phyloP scores from a whole-genome alignment of 1,284 basidiomycete species.

The Cronartium ribicola region DNA sequence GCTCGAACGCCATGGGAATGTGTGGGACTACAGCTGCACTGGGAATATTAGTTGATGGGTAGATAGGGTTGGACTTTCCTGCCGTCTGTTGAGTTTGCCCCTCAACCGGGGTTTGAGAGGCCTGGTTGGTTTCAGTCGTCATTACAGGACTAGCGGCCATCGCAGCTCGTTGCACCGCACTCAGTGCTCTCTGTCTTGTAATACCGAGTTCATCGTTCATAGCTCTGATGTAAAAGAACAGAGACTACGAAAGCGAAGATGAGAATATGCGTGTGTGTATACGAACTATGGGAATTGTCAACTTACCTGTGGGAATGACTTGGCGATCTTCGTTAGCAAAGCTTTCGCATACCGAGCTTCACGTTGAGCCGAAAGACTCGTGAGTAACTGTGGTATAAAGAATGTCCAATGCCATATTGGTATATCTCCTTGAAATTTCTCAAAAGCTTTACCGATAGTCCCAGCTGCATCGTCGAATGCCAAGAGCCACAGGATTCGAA shows the following conservation, averaged over 20 bases:
- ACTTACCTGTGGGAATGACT: slow-evolving; percentile 83
- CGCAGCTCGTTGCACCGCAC: slow-evolving; percentile 30
- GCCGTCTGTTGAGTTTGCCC: slow-evolving; percentile 28
- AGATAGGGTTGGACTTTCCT: not conserved
- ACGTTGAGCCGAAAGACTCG: slow-evolving; percentile 74
- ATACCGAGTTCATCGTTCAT: slow-evolving; percentile 71
- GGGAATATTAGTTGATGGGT: slow-evolving; percentile 50
- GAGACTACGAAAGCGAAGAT: slow-evolving; percentile 59
- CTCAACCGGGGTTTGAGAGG: not conserved
- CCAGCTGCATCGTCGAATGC: slow-evolving; percentile 77
- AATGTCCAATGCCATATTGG: slow-evolving; percentile 99
- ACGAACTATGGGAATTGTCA: not conserved
- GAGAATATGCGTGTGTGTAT: not conserved
- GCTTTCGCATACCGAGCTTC: slow-evolving; percentile 90
- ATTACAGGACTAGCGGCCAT: slow-evolving; percentile 42
- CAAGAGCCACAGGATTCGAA: slow-evolving; percentile 92
- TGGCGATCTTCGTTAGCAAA: slow-evolving; percentile 83
- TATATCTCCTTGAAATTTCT: slow-evolving; percentile 91
- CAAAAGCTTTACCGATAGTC: slow-evolving; percentile 82
- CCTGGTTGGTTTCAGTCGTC: slow-evolving; percentile 32
- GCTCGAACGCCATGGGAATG: slow-evolving; percentile 74
- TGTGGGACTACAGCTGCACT: slow-evolving; percentile 46
- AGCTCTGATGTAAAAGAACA: slow-evolving; percentile 93
- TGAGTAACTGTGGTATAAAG: slow-evolving; percentile 89
- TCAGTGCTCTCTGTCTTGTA: slow-evolving; percentile 34